Evolutionary conservation across 2,329 filamentous ascomycete genomes (phyloP), one percentile per base, ranked within the genome.

Genomic region (Trichoderma cornu-damae): DNA sequence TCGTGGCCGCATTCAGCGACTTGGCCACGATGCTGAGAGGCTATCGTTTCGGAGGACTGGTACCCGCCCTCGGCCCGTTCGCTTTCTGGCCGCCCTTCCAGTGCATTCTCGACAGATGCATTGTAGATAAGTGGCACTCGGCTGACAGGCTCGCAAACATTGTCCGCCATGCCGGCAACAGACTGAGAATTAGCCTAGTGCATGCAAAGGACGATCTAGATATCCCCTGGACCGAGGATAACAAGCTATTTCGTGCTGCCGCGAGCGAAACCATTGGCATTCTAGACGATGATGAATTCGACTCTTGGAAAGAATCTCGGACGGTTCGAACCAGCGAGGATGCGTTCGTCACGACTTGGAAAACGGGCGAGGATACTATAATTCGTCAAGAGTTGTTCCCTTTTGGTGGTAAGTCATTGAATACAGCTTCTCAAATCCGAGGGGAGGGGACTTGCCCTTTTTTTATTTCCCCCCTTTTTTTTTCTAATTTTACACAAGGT

Each of bases 41-140:
- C 11, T 97, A 96, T 70, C 84, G 85, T 20, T 84, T 94, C 35
- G 85, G 79, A n/a, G 93, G 92, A 1, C 67, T 88, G 4, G 74
- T 96, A 14, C 91, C 92, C 0, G 74, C 96, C 5, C 77, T 96
- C n/a, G 84, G 85, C 0, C 91, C 91, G 0, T 77, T 96, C 2
- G 75, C 81, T 6, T 73, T 77, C 2, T 88, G 88, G 68, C 88
- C 89, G 0, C 76, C 78, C 11, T 67, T 92, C 14, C 75, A 88
- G 47, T 75, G 77, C 4, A 80, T 81, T 65, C 74, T 95, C 6
- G 75, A 84, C 16, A 69, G 74, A 7, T 80, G 81, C 53, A 79
- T 96, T 11, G 76, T 87, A n/a, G 93, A 97, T 66, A 85, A 80
- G 59, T 99, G 94, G 94, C 78, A 83, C 47, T 90, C 89, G 0